These are phyloP conservation scores for Pseudogymnoascus sp. DNA, from an alignment of 2,329 filamentous ascomycete genomes.

Conservation along the genomic window DNA sequence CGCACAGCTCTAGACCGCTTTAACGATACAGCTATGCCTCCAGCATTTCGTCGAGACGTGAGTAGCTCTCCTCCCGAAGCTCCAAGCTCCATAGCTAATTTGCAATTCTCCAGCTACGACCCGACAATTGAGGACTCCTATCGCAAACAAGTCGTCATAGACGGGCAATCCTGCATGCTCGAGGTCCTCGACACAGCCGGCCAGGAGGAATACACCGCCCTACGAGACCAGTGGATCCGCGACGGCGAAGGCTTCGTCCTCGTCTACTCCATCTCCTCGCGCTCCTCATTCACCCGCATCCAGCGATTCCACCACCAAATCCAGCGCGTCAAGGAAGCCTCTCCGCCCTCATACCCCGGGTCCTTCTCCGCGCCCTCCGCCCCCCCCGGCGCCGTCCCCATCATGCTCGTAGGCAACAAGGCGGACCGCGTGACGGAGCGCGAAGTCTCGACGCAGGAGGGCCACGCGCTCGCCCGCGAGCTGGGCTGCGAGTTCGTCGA, in stretches of 20 bases:
- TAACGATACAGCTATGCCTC: slow-evolving; percentile 93
- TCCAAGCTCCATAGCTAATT: slow-evolving; percentile 17
- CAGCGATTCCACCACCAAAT: slow-evolving; percentile 95
- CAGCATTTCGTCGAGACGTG: slow-evolving; percentile 95
- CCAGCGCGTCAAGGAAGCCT: slow-evolving; percentile 90
- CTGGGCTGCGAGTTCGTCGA: slow-evolving; percentile 95
- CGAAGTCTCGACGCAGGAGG: slow-evolving; percentile 94
- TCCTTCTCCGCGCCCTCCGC: slow-evolving; percentile 41
- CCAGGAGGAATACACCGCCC: slow-evolving; percentile 95
- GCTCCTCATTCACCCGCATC: slow-evolving; percentile 90
- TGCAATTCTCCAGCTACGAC: slow-evolving; percentile 46
- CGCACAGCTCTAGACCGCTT: slow-evolving; percentile 48
- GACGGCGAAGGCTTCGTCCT: slow-evolving; percentile 96
- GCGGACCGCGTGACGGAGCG: slow-evolving; percentile 92
- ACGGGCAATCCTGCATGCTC: slow-evolving; percentile 91
- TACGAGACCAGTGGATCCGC: slow-evolving; percentile 96
- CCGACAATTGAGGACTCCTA: slow-evolving; percentile 85
- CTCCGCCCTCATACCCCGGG: slow-evolving; percentile 65
- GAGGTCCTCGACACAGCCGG: slow-evolving; percentile 95
- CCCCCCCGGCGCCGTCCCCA: slow-evolving; percentile 64
- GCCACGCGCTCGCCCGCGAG: slow-evolving; percentile 81
- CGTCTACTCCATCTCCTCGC: slow-evolving; percentile 96
- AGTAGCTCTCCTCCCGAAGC: slow-evolving; percentile 2
- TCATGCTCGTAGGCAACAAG: slow-evolving; percentile 99
- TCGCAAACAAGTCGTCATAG: slow-evolving; percentile 85